Conservation (phyloP, 2,329 filamentous ascomycete genomes). For the Colletotrichum sp. region DNA sequence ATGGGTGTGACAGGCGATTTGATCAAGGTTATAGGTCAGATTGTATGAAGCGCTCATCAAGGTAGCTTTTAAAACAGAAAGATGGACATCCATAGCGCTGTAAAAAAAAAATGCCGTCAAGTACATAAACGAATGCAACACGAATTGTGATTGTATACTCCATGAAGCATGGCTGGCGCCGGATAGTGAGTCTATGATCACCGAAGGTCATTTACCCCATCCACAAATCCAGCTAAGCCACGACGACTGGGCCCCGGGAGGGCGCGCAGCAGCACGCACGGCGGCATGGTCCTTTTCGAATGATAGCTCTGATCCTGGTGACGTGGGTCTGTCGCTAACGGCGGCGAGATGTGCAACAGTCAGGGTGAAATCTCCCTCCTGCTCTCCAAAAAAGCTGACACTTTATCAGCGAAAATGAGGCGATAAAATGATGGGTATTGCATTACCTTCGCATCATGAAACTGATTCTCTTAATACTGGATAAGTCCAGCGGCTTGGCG, state of each 20-base stretch:
- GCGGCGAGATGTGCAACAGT: conserved; percentile 40
- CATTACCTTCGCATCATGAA: conserved; percentile 82
- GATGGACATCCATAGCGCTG: background rate
- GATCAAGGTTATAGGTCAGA: conserved; percentile 82
- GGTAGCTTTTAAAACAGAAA: background rate
- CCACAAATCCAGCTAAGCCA: conserved; percentile 15
- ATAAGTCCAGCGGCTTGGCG: conserved; percentile 62
- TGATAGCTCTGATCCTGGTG: background rate
- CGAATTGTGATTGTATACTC: background rate
- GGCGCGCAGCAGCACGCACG: background rate
- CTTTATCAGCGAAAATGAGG: conserved; percentile 25
- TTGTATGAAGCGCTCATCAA: conserved; percentile 47
- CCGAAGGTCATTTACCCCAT: background rate
- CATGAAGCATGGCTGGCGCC: background rate
- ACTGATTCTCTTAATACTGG: conserved; percentile 68
- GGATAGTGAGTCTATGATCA: background rate
- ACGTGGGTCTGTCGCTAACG: background rate
- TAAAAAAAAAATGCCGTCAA: background rate
- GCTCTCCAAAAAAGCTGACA: conserved; percentile 74
- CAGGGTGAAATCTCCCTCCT: conserved; percentile 71
- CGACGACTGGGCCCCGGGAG: background rate
- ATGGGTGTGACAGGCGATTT: conserved; percentile 97
- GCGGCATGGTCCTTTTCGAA: background rate
- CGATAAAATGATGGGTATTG: background rate
- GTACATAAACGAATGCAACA: background rate